These are phyloP conservation scores for Rehmannia glutinosa DNA, from an alignment of 257 asterid genomes.

Conservation along the genomic window DNA sequence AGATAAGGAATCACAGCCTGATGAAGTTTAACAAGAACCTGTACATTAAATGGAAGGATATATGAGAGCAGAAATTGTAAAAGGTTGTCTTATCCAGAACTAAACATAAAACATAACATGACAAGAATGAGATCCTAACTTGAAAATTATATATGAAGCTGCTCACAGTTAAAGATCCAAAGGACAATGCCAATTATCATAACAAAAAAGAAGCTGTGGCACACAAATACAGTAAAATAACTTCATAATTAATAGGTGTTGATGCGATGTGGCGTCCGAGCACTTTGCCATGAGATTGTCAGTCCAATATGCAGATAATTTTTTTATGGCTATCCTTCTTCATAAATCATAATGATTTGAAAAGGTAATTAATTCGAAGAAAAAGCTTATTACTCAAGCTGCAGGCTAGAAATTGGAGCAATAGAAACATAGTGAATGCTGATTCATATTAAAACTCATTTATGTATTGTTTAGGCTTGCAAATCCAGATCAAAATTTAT, in stretches of 20 bases:
- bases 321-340: not conserved
- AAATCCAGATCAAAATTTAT: not conserved
- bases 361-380: not conserved
- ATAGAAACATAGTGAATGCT: conserved; percentile 9
- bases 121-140: not conserved
- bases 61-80: not conserved
- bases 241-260: not conserved
- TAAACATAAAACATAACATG: not conserved
- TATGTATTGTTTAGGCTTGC: not conserved
- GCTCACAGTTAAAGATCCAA: not conserved
- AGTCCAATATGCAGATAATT: conserved; percentile 5
- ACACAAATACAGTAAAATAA: not conserved
- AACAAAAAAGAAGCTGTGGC: not conserved
- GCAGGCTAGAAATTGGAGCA: not conserved
- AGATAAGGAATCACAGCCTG: conserved; percentile 67
- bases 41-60: conserved; percentile 17
- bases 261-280: not conserved
- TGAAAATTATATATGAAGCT: not conserved
- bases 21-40: conserved; percentile 84
- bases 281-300: not conserved
- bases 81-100: conserved; percentile 3
- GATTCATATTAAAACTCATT: not conserved
- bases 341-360: conserved; percentile 23
- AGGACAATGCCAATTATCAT: not conserved
- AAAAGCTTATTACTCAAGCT: not conserved